These are phyloP conservation scores for Talaromyces trachyspermus DNA, from an alignment of 495 filamentous ascomycete species.

Conservation along the genomic window DNA sequence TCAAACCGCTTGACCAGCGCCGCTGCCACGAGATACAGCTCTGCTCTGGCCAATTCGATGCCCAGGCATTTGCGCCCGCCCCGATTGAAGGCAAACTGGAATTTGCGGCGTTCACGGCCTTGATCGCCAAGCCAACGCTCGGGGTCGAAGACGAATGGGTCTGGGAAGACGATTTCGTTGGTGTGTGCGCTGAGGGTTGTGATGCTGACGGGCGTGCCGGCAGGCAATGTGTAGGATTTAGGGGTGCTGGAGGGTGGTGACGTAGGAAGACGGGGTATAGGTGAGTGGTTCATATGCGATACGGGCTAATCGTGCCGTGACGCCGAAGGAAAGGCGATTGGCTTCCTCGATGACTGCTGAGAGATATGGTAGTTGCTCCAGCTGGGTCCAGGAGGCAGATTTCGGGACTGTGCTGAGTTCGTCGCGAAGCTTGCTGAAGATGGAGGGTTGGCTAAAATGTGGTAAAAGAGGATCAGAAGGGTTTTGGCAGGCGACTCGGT, in stretches of 20 bases:
- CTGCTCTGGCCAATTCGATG: constrained; percentile 20
- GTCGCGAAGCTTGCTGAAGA: constrained; percentile 20
- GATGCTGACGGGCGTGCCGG: constrained; percentile 23
- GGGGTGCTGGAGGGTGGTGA: constrained; percentile 13
- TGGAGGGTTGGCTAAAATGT: constrained; percentile 28
- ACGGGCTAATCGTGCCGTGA: constrained; percentile 17
- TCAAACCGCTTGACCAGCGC: constrained; percentile 18
- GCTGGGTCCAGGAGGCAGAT: constrained; percentile 17
- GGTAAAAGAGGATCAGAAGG: constrained; percentile 25
- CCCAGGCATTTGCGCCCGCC: constrained; percentile 21
- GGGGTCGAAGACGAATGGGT: constrained; percentile 17
- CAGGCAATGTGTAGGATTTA: constrained; percentile 12
- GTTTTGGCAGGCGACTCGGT: constrained; percentile 27
- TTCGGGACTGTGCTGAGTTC: constrained; percentile 25
- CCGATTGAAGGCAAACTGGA: constrained; percentile 18
- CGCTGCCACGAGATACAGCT: constrained; percentile 18
- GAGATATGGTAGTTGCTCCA: constrained; percentile 43
- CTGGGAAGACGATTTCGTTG: constrained; percentile 17
- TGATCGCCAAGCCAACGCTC: constrained; percentile 15
- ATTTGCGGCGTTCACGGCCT: constrained; percentile 13
- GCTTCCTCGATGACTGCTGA: constrained; percentile 35
- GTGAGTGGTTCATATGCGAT: constrained; percentile 23
- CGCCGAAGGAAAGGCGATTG: constrained; percentile 34
- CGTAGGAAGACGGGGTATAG: constrained; percentile 16
- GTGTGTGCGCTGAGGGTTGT: constrained; percentile 18